Percentiles rank a stretch among this genome's conserved stretches.
These are phyloP conservation scores for Penicillium cosmopolitanum DNA, from an alignment of 495 filamentous ascomycete species.

Conservation along the genomic window DNA sequence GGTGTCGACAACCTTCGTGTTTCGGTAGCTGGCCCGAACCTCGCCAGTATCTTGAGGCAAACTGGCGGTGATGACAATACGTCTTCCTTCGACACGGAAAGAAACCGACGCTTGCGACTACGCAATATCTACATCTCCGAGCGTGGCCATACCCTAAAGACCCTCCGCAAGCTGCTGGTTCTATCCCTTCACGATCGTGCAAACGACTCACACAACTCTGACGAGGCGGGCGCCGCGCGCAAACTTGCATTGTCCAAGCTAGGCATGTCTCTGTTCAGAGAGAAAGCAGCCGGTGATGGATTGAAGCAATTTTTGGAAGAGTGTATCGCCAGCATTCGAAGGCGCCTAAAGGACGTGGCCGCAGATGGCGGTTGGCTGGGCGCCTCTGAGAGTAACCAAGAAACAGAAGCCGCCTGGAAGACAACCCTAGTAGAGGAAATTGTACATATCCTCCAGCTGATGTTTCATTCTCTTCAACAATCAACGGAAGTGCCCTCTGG, in stretches of 20 bases:
- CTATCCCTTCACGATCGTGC: conserved; percentile 35
- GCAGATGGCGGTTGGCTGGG: conserved; percentile 56
- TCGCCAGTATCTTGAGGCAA: conserved; percentile 41
- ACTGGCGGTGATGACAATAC: conserved; percentile 45
- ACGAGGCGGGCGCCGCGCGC: conserved; percentile 13
- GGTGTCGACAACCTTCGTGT: conserved; percentile 59
- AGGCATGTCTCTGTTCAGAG: conserved; percentile 37
- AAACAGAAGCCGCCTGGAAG: conserved; percentile 64
- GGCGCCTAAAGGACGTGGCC: conserved; percentile 48
- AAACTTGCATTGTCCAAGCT: conserved; percentile 33
- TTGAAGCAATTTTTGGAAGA: conserved; percentile 35
- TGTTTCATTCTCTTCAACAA: conserved; percentile 70
- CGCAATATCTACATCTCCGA: conserved; percentile 72
- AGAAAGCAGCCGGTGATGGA: conserved; percentile 31
- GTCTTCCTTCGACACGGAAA: conserved; percentile 61
- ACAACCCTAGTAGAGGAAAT: conserved; percentile 67
- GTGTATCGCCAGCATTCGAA: conserved; percentile 50
- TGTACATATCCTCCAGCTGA: conserved; percentile 70
- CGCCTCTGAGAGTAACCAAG: conserved; percentile 48
- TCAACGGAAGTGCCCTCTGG: conserved; percentile 58
- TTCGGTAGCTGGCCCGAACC: conserved; percentile 49
- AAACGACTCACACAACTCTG: conserved; percentile 5
- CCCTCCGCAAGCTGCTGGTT: conserved; percentile 46
- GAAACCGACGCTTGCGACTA: conserved; percentile 62
- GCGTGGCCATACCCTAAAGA: conserved; percentile 51